Evolutionary conservation across 371 early-diverging fungal genomes (phyloP), one percentile per base, ranked within the genome.

Genomic region (Mucor sp.): DNA sequence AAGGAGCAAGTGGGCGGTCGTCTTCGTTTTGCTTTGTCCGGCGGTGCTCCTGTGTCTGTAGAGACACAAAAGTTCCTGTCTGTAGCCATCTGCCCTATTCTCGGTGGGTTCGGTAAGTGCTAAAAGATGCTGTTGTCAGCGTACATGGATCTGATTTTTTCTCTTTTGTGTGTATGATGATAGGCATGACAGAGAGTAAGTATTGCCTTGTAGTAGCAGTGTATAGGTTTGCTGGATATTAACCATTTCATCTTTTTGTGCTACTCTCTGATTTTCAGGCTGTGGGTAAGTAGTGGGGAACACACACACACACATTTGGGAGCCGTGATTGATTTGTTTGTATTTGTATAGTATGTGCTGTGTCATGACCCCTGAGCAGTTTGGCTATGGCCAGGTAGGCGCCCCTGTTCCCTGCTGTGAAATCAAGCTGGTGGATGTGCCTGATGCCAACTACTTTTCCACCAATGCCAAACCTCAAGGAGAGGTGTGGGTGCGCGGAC

Each of bases 41-140:
- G 99, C 65, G 97, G 98, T 66, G 99, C 99, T 4, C 95, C 99
- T 30, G 84, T 99, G 44, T 90, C 94, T 27, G 58, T 74, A 44
- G 92, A 94, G 41, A 93, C 95, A 4, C 94, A 97, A 66, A 78
- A 85, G 69, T 97, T 97, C 77, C 76, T 99, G 69, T 87, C 90
- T 19, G 85, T 90, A 14, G 86, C 92, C 3, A 74, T 96, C 30
- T 93, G 93, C 77, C 90, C 92, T 17, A 86, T 99, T 71, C 85
- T 97, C 43, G 93, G 94, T 68, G 97, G 95, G 19, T 97, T 94
- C 76, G 98, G 97, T 48, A 88, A 79, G 37, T 37, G 14, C 14
- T 37, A 14, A 1, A 4, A 37, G 1, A 37, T 37, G 14, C 37
- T 37, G 37, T 11, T 1, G 11, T 4, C 6, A 30, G 30, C 30